These are phyloP conservation scores for Metschnikowia colocasiae DNA, from an alignment of 805 yeast species.

Conservation along the genomic window DNA sequence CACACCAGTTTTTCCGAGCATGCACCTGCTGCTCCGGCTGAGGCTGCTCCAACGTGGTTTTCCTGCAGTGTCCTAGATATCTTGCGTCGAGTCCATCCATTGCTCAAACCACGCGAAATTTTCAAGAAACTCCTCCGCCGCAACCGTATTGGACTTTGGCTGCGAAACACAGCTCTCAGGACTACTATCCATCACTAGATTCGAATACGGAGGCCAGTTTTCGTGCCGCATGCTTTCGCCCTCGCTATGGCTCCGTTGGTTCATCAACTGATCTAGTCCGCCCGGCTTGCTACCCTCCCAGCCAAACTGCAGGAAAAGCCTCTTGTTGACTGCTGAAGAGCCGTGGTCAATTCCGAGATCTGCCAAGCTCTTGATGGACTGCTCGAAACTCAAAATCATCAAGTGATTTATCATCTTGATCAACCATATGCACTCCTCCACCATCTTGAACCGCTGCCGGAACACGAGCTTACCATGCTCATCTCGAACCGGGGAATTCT, in stretches of 20 bases:
- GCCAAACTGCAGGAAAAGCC: slow-evolving; percentile 48
- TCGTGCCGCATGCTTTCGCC: not conserved
- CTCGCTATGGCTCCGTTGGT: slow-evolving; percentile 17
- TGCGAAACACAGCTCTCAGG: slow-evolving; percentile 6
- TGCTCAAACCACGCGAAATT: slow-evolving; percentile 56
- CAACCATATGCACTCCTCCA: slow-evolving; percentile 60
- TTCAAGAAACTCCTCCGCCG: slow-evolving; percentile 29
- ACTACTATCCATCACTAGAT: slow-evolving; percentile 1
- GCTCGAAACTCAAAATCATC: slow-evolving; percentile 42
- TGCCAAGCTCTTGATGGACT: slow-evolving; percentile 35
- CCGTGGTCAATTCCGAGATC: slow-evolving; percentile 53
- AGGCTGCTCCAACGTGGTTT: not conserved
- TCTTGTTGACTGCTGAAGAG: slow-evolving; percentile 46
- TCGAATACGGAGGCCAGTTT: not conserved
- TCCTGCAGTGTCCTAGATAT: not conserved
- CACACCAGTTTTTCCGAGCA: slow-evolving; percentile 2
- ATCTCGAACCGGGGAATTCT: slow-evolving; percentile 30
- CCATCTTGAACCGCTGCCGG: slow-evolving; percentile 45
- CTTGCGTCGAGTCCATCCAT: slow-evolving; percentile 34
- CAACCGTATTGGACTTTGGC: slow-evolving; percentile 7
- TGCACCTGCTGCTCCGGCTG: not conserved
- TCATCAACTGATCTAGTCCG: slow-evolving; percentile 9
- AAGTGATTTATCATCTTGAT: slow-evolving; percentile 53
- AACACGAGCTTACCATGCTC: slow-evolving; percentile 29
- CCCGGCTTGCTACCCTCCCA: slow-evolving; percentile 9